phyloP scores from a whole-genome alignment of 805 yeast species.

The Kazachstania martiniae region DNA sequence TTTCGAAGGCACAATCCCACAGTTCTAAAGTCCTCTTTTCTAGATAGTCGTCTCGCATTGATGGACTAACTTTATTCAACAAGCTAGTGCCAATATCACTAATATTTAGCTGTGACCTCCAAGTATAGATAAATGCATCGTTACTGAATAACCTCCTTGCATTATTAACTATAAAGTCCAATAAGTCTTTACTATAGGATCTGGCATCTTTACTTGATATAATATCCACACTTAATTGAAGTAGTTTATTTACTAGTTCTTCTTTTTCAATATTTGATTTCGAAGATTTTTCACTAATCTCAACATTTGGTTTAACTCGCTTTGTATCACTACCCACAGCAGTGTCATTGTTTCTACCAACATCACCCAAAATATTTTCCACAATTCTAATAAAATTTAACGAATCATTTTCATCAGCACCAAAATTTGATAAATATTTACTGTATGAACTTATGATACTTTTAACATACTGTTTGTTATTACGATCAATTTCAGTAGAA shows the following conservation, averaged over 20 bases:
- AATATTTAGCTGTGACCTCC: constrained; percentile 47
- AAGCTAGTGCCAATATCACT: constrained; percentile 32
- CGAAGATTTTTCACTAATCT: constrained; percentile 30
- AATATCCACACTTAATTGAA: constrained; percentile 30
- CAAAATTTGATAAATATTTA: constrained; percentile 34
- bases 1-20: constrained; percentile 9
- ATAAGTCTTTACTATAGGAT: too few relatives aligned
- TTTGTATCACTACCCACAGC: constrained; percentile 6
- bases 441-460: constrained; percentile 46
- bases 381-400: constrained; percentile 22
- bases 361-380: constrained; percentile 31
- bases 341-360: constrained; percentile 8
- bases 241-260: constrained; percentile 33
- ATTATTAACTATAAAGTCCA: too few relatives aligned
- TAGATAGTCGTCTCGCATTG: constrained; percentile 1
- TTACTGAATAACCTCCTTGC: constrained; percentile 22
- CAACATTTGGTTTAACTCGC: constrained; percentile 19
- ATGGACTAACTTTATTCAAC: constrained; percentile 6
- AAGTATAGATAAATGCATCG: constrained; percentile 32
- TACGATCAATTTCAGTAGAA: constrained; percentile 51
- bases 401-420: constrained; percentile 6
- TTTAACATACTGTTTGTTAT: constrained; percentile 52
- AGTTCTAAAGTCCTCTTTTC: constrained; percentile 4
- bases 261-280: constrained; percentile 37
- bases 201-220: too few relatives aligned